Percentiles rank a stretch among this genome's conserved stretches.
Evolutionary conservation across 23 red algal species (phyloP).

Genomic region (Gracilaria gracilis): DNA sequence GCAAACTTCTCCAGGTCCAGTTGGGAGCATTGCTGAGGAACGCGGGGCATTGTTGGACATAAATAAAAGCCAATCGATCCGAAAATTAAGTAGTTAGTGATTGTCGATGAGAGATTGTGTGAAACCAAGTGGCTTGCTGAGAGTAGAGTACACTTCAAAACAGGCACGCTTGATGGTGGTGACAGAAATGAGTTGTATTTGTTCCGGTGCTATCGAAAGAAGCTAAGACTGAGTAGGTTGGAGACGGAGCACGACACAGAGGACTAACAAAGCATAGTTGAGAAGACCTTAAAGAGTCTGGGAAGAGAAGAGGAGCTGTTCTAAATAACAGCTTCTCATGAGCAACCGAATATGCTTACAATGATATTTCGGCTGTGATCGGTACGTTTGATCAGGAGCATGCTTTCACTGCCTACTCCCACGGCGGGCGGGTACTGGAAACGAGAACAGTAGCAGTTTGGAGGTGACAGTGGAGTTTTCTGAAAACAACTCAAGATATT

Average conservation of each 20-base stretch:
- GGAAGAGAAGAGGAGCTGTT: neutral
- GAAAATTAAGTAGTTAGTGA: neutral
- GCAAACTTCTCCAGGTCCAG: conserved; percentile 20
- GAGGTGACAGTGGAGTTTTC: too few relatives aligned
- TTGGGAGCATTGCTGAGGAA: neutral
- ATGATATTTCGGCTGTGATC: neutral
- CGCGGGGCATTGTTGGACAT: conserved; percentile 8
- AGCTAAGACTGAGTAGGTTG: neutral
- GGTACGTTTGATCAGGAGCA: neutral
- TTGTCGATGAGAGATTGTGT: neutral
- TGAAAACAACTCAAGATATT: neutral
- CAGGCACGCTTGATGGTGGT: neutral
- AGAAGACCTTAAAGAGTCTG: neutral
- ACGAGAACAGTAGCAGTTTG: neutral
- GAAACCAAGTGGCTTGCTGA: conserved; percentile 6
- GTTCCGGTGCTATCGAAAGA: neutral
- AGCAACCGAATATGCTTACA: neutral
- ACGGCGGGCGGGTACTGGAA: neutral
- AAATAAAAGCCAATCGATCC: neutral
- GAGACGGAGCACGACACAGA: neutral
- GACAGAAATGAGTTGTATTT: neutral
- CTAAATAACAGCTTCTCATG: neutral
- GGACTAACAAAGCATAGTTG: neutral
- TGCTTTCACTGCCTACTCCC: too few relatives aligned
- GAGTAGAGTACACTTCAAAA: conserved; percentile 15